Evolutionary conservation across 2,329 filamentous ascomycete genomes (phyloP), one percentile per base, ranked within the genome.

Genomic region (Calonectria ilicicola): DNA sequence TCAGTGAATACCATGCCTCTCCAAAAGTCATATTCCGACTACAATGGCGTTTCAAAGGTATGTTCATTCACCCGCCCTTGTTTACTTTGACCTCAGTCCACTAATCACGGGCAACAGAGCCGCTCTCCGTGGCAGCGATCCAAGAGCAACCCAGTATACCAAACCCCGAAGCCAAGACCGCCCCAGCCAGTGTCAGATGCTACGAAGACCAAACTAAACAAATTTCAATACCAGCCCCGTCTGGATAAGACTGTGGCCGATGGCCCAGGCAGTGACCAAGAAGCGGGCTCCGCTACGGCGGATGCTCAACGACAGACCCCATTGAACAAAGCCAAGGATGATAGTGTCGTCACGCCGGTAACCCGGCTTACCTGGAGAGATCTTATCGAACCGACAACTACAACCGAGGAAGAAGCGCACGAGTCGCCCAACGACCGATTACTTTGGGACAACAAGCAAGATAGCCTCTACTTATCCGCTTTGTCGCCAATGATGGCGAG

Each of bases 161-260:
- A 84, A 69, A 81, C 81, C 23, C 82, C 82, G 44, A 82, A 78
- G 40, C 65, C 83, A 14, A 84, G 82, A 44, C 81, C 86, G 46
- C 81, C 88, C 8, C 84, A 86, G 38, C 87, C 88, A 21, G 85
- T 91, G 15, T 92, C 91, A 46, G 86, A 89, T 38, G 85, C 85
- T 10, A 91, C 91, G 14, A 92, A 90, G 79, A 89, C 85, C 74
- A 93, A 92, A 78, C 85, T 93, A 38, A 89, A 88, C 79, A 89
- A 90, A 69, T 92, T 91, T 74, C 84, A 86, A 65, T 84, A 86
- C 17, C 80, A 83, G 9, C 74, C 78, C 2, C 65, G 72, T 15
- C 69, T 76, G 29, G 75, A 78, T 17, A 78, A 77, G 23, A 60
- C 70, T 9, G 44, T 49, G 19, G 51, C 75, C 27, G 76, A 77